Conservation (phyloP, 1,284 basidiomycete genomes). For the Veloboletus limbatus region DNA sequence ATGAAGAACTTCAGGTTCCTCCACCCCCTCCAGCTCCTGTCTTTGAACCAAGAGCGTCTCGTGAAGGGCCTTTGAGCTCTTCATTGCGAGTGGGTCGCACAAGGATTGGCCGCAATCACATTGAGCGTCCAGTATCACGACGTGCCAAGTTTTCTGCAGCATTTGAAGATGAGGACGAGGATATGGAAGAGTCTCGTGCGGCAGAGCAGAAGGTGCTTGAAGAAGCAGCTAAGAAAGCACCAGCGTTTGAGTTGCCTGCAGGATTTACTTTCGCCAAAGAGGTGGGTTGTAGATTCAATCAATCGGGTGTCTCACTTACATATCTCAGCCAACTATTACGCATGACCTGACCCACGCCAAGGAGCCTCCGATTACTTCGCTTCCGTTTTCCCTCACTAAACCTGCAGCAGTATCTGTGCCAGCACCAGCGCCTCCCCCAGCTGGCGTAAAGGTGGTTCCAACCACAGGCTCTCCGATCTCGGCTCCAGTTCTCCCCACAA, state of each 20-base stretch:
- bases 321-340: conserved; percentile 32
- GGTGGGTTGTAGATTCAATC: conserved; percentile 39
- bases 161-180: conserved; percentile 58
- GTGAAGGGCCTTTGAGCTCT: conserved; percentile 39
- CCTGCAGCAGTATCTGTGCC: conserved; percentile 20
- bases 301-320: conserved; percentile 8
- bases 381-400: conserved; percentile 64
- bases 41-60: conserved; percentile 23
- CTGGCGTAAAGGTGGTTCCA: conserved; percentile 6
- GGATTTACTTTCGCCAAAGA: conserved; percentile 67
- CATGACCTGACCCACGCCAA: conserved; percentile 45
- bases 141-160: conserved; percentile 61
- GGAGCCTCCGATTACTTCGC: conserved; percentile 59
- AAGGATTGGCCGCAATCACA: conserved; percentile 51
- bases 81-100: conserved; percentile 65
- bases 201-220: conserved; percentile 46
- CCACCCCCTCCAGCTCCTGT: conserved; percentile 24
- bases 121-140: conserved; percentile 45
- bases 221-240: conserved; percentile 51
- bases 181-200: conserved; percentile 43
- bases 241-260: conserved; percentile 57
- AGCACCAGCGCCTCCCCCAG: conserved; percentile 3
- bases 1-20: conserved; percentile 24
- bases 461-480: conserved; percentile 5
- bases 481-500: conserved; percentile 15